These are phyloP conservation scores for Thalassiosira profunda DNA, from an alignment of 108 stramenopile species.

Conservation along the genomic window DNA sequence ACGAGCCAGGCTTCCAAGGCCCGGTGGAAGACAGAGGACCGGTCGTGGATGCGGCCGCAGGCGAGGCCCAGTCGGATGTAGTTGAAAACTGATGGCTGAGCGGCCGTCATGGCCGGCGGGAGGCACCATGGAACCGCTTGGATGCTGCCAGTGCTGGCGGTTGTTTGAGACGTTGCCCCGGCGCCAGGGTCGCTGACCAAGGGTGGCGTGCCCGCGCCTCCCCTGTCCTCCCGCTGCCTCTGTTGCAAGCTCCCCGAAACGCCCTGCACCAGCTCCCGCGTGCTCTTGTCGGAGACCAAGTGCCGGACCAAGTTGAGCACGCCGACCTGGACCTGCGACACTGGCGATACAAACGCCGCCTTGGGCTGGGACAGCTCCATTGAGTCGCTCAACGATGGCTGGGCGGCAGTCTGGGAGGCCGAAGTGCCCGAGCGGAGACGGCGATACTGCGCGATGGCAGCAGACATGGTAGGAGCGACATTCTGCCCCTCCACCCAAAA, in stretches of 20 bases:
- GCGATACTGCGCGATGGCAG: constrained; percentile 22
- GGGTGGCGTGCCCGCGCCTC: not conserved
- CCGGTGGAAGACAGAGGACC: constrained; percentile 63
- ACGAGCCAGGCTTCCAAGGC: constrained; percentile 84
- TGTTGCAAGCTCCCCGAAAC: constrained; percentile 8
- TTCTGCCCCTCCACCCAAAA: constrained; percentile 77
- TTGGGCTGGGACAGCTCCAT: constrained; percentile 59
- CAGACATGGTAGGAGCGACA: constrained; percentile 23
- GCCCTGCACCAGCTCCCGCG: constrained; percentile 22
- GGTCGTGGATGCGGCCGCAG: constrained; percentile 72
- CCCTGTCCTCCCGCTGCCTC: constrained; percentile 18
- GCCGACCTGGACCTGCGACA: constrained; percentile 54
- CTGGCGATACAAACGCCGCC: constrained; percentile 44
- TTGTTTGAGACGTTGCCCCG: too few species aligned
- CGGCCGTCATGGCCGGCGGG: constrained; percentile 59
- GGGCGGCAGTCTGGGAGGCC: not conserved
- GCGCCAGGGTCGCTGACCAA: not conserved
- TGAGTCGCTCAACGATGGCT: constrained; percentile 38
- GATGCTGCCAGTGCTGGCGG: not conserved
- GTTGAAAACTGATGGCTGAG: constrained; percentile 73
- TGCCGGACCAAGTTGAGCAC: constrained; percentile 52
- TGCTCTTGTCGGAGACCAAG: constrained; percentile 25
- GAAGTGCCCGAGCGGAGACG: constrained; percentile 4
- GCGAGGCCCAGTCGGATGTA: constrained; percentile 75
- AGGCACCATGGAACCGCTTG: constrained; percentile 56